Evolutionary conservation across 208 protist genomes (phyloP), one percentile per base, ranked within the genome.

Genomic region (Trypanosoma mega): DNA sequence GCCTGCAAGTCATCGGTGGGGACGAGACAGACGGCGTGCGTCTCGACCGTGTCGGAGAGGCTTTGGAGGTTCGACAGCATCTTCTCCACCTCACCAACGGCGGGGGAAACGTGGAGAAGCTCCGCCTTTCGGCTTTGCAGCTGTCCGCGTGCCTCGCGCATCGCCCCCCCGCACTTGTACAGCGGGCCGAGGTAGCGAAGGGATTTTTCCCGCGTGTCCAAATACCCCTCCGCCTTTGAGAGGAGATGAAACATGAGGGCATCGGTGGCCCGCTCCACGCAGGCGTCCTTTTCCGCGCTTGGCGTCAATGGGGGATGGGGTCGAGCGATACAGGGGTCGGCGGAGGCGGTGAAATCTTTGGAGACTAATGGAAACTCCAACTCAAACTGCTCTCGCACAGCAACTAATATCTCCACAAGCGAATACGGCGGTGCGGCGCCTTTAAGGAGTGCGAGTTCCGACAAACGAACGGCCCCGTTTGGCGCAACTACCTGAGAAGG

Each of bases 341-440:
- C 24, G 20, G 1, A 1, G 1, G 29, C 29, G 7, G 16, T 30
- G 23, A 1, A 34, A 44, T 26, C 23, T 0, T 52, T 49, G 23
- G 46, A 49, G 0, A 82, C 69, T 11, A 86, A 50, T 21, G 85
- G 85, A 59, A 78, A 89, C 67, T 92, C 78, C 0, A 77, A 44
- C 49, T 87, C 76, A 56, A 93, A 87, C 68, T 89, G 74, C 49
- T 89, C 82, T 12, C 63, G 82, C 2, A 93, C 65, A 8, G 79
- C 86, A 7, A 89, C 55, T 0, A 93, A 75, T 9, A 90, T 72
- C 31, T 87, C 79, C 1, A 87, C 49, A 24, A 93, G 39, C 12
- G 82, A 68, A 44, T 77, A 92, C 21, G 85, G 85, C 0, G 74
- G 72, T 52, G 63, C 63, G 26, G 74, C 54, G 2, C 74, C 75